Percentiles rank a stretch among this genome's conserved stretches.
Conservation (phyloP, 2,329 filamentous ascomycete genomes). For the Colletotrichum eleusines region DNA sequence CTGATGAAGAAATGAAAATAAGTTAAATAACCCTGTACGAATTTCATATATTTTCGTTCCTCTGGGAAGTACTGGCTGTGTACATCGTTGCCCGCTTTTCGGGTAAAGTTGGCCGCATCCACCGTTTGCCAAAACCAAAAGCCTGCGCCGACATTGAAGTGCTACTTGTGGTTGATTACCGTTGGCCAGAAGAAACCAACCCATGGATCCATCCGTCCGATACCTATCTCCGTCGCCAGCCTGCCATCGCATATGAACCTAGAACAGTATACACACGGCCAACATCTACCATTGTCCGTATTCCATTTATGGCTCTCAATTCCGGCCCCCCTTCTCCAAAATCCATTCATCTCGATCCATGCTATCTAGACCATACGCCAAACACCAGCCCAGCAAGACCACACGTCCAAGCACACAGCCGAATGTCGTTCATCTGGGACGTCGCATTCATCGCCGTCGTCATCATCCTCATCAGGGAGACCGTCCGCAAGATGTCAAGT, state of each 20-base stretch:
- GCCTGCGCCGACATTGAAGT: neutral
- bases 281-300: neutral
- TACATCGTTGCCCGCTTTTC: neutral
- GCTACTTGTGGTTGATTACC: neutral
- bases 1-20: slow-evolving; percentile 26
- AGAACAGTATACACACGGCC: neutral
- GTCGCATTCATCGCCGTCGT: neutral
- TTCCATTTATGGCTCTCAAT: too few relatives aligned
- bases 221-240: neutral
- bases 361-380: neutral
- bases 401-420: neutral
- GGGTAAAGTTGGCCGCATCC: neutral
- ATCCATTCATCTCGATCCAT: neutral
- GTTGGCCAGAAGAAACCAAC: too few relatives aligned
- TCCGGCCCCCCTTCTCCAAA: too few relatives aligned
- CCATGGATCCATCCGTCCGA: neutral
- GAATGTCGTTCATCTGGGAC: neutral
- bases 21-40: slow-evolving; percentile 16
- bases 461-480: neutral
- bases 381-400: neutral
- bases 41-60: neutral
- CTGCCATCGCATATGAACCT: neutral
- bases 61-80: neutral
- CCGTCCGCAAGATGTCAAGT: neutral
- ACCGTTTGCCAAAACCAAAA: neutral